Conservation (phyloP, 805 yeast species). For the Wickerhamomyces queroliae region DNA sequence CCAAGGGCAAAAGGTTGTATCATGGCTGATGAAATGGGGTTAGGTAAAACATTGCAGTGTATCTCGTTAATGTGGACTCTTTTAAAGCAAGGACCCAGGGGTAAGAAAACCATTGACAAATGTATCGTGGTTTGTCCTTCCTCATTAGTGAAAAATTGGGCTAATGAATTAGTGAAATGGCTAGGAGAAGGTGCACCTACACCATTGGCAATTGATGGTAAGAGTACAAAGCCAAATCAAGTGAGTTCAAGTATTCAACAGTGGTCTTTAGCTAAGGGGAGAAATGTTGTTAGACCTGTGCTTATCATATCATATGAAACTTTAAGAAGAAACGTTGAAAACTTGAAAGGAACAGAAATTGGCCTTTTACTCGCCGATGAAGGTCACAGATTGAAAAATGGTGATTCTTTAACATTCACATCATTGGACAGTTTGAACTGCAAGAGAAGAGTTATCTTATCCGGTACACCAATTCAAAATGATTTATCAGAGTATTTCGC, state of each 20-base stretch:
- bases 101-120: conserved; percentile 75
- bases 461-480: conserved; percentile 97
- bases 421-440: conserved; percentile 82
- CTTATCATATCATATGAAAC: conserved; percentile 94
- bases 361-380: conserved; percentile 86
- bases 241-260: conserved; percentile 61
- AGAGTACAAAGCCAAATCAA: conserved; percentile 64
- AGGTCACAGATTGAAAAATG: conserved; percentile 80
- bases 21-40: conserved; percentile 98
- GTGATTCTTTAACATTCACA: conserved; percentile 87
- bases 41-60: conserved; percentile 89
- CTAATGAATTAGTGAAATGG: conserved; percentile 94
- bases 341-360: conserved; percentile 67
- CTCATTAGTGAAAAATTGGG: conserved; percentile 92
- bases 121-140: conserved; percentile 95
- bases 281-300: conserved; percentile 89
- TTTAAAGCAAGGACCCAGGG: conserved; percentile 80
- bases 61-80: conserved; percentile 90
- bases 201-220: conserved; percentile 91
- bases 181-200: conserved; percentile 86
- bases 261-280: conserved; percentile 87
- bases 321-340: conserved; percentile 75
- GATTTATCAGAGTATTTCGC: conserved; percentile 94
- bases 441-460: conserved; percentile 81
- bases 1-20: conserved; percentile 90